Percentiles rank a stretch among this genome's conserved stretches.
These are phyloP conservation scores for Colletotrichum chrysophilum DNA, from an alignment of 2,329 filamentous ascomycete species.

Conservation along the genomic window DNA sequence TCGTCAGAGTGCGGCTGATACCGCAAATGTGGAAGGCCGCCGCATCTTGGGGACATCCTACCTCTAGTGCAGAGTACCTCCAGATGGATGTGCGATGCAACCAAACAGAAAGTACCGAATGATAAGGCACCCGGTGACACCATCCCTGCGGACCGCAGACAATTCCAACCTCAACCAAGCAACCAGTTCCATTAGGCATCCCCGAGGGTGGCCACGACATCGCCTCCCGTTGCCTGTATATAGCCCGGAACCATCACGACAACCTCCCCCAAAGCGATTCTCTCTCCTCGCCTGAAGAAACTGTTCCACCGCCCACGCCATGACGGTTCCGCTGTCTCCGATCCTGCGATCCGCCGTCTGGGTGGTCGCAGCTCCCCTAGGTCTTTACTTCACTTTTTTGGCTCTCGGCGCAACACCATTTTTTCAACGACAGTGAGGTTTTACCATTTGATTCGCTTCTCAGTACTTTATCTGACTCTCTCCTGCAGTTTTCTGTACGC, in stretches of 20 bases:
- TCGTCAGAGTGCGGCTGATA: slow-evolving; percentile 19
- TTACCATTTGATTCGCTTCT: neutral
- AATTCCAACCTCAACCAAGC: slow-evolving; percentile 20
- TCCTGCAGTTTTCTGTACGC: slow-evolving; percentile 79
- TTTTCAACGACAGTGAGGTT: slow-evolving; percentile 81
- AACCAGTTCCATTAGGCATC: slow-evolving; percentile 5
- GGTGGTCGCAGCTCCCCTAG: slow-evolving; percentile 63
- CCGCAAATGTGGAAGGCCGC: slow-evolving; percentile 13
- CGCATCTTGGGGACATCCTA: slow-evolving; percentile 1
- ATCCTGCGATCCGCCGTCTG: slow-evolving; percentile 50
- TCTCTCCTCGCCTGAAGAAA: neutral
- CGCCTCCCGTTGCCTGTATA: slow-evolving; percentile 12
- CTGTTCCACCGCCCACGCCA: neutral
- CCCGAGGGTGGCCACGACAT: neutral
- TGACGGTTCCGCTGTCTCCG: slow-evolving; percentile 33
- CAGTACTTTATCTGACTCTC: neutral
- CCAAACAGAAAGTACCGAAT: neutral
- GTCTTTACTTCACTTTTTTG: slow-evolving; percentile 72
- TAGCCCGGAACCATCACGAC: neutral
- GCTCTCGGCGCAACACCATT: slow-evolving; percentile 68
- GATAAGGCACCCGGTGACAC: neutral
- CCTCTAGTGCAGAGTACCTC: neutral
- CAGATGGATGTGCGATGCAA: accelerated
- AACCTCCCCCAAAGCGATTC: neutral
- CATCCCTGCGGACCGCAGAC: slow-evolving; percentile 15